Evolutionary conservation across 768 basidiomycete species (phyloP).

Genomic region (Tremella fuciformis): DNA sequence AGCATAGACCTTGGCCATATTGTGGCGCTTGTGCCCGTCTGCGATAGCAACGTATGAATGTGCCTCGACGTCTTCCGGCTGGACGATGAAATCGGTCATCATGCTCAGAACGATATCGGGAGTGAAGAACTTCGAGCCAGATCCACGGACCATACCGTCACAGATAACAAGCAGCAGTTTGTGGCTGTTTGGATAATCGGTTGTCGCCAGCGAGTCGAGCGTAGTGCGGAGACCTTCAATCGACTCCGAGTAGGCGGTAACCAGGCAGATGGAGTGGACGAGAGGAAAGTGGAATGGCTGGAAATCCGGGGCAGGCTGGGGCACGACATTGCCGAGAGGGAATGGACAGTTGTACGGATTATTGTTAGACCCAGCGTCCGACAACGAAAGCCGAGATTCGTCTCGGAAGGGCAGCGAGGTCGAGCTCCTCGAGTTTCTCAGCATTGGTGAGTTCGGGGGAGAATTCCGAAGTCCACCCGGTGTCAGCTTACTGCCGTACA

Average conservation of each 20-base stretch:
- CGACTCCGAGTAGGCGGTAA: conserved; percentile 97
- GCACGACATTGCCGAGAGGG: conserved; percentile 81
- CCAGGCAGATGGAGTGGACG: conserved; percentile 87
- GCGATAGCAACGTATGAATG: conserved; percentile 98
- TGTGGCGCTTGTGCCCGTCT: conserved; percentile 98
- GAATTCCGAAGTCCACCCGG: conserved; percentile 57
- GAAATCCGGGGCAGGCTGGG: conserved; percentile 84
- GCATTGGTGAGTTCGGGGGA: conserved; percentile 69
- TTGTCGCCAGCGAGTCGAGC: conserved; percentile 95
- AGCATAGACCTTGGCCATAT: conserved; percentile 97
- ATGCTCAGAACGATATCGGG: conserved; percentile 90
- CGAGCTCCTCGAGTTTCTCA: conserved; percentile 74
- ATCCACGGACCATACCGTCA: conserved; percentile 97
- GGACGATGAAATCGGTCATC: conserved; percentile 92
- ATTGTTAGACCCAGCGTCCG: conserved; percentile 30
- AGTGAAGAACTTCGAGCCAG: conserved; percentile 80
- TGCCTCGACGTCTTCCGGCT: conserved; percentile 77
- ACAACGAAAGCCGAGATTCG: conserved; percentile 48
- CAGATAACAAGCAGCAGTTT: conserved; percentile 93
- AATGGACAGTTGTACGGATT: conserved; percentile 69
- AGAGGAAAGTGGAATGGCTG: conserved; percentile 96
- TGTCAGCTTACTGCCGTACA: conserved; percentile 53
- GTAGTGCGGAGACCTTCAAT: conserved; percentile 94
- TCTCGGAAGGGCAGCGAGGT: conserved; percentile 65
- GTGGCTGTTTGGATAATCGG: conserved; percentile 97